Percentiles rank a stretch among this genome's conserved stretches.
Evolutionary conservation across 2,329 filamentous ascomycete genomes (phyloP).

Genomic region (Neonectria coccinea): DNA sequence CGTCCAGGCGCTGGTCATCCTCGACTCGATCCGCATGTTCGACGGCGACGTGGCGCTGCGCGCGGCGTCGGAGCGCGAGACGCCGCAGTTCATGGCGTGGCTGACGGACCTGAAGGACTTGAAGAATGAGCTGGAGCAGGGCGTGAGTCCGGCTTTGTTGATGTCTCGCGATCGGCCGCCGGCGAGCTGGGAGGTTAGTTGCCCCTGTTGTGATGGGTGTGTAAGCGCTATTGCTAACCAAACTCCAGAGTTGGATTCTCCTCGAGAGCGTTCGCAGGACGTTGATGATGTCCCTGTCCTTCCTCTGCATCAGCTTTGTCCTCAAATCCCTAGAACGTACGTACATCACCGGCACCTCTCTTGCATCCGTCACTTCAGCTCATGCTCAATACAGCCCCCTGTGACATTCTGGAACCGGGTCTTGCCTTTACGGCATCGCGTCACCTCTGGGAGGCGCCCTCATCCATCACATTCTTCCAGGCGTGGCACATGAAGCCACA

Average conservation of each 20-base stretch:
- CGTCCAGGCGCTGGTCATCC: conserved; percentile 56
- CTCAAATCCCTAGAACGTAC: conserved; percentile 50
- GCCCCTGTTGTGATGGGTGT: not conserved
- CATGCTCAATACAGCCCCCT: conserved; percentile 26
- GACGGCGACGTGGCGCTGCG: conserved; percentile 57
- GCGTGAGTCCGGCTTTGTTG: conserved; percentile 35
- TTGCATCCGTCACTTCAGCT: not conserved
- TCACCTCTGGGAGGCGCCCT: conserved; percentile 57
- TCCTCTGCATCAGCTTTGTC: conserved; percentile 51
- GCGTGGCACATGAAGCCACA: conserved; percentile 59
- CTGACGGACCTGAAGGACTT: conserved; percentile 49
- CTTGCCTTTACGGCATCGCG: conserved; percentile 54
- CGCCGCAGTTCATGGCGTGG: conserved; percentile 53
- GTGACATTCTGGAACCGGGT: conserved; percentile 31
- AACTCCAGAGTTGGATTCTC: conserved; percentile 54
- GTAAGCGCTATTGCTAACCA: conserved; percentile 11
- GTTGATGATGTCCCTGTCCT: conserved; percentile 48
- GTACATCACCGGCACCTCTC: conserved; percentile 19
- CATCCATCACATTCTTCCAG: conserved; percentile 56
- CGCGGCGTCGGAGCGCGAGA: conserved; percentile 56
- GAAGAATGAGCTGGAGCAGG: conserved; percentile 50
- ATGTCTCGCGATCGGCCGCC: conserved; percentile 51
- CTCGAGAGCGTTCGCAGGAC: conserved; percentile 57
- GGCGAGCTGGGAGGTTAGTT: conserved; percentile 56
- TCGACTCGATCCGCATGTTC: conserved; percentile 57